Evolutionary conservation across 2,329 filamentous ascomycete genomes (phyloP).

Genomic region (Beauveria rudraprayagi): DNA sequence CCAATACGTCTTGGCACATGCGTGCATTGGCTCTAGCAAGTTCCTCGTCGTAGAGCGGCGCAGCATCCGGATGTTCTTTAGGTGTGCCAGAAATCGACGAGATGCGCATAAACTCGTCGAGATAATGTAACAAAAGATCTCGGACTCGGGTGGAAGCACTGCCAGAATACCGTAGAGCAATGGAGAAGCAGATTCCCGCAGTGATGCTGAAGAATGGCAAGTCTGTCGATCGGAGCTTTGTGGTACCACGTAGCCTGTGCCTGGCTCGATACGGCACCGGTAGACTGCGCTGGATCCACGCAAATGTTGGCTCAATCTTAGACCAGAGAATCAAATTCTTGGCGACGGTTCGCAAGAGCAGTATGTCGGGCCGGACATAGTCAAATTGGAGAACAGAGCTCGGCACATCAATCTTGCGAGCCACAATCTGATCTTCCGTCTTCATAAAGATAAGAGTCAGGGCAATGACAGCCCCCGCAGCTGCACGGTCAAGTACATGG

Average conservation of each 20-base stretch:
- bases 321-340: conserved; percentile 93
- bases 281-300: conserved; percentile 70
- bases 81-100: conserved; percentile 45
- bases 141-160: conserved; percentile 63
- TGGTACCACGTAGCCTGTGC: conserved; percentile 51
- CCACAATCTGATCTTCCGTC: conserved; percentile 78
- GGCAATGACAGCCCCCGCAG: conserved; percentile 86
- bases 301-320: conserved; percentile 60
- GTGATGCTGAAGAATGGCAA: conserved; percentile 90
- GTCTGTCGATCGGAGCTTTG: conserved; percentile 66
- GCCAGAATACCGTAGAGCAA: conserved; percentile 67
- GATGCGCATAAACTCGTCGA: conserved; percentile 80
- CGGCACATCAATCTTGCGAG: conserved; percentile 86
- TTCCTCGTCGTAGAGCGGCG: conserved; percentile 67
- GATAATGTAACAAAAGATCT: conserved; percentile 73
- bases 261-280: conserved; percentile 60
- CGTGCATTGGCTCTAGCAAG: conserved; percentile 74
- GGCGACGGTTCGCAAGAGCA: conserved; percentile 81
- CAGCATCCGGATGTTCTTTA: conserved; percentile 21
- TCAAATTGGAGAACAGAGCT: conserved; percentile 88
- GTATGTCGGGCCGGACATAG: conserved; percentile 87
- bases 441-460: conserved; percentile 95
- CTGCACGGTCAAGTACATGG: conserved; percentile 86
- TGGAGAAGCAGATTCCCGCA: conserved; percentile 76
- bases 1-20: conserved; percentile 85